Conservation (phyloP, 306 rosid genomes). For the Amphicarpaea edgeworthii region DNA sequence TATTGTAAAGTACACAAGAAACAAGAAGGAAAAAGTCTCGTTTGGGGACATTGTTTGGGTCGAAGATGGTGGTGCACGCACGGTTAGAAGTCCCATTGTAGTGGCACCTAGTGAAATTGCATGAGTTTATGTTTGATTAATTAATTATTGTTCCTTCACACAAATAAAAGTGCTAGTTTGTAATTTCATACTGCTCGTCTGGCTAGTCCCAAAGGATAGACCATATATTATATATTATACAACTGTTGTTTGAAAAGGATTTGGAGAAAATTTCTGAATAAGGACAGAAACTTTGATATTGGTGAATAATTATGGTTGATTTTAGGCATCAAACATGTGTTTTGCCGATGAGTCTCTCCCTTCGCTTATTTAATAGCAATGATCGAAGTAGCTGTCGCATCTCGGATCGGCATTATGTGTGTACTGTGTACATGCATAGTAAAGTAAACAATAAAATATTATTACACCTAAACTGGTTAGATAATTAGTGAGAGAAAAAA, state of each 20-base stretch:
- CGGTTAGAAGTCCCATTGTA: slow-evolving; percentile 55
- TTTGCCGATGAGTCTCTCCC: background rate
- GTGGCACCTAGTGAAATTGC: slow-evolving; percentile 40
- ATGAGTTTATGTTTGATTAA: slow-evolving; percentile 4
- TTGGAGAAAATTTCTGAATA: background rate
- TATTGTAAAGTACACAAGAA: slow-evolving; percentile 25
- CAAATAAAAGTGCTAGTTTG: background rate
- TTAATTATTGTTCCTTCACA: background rate
- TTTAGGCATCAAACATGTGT: background rate
- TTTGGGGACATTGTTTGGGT: slow-evolving; percentile 55
- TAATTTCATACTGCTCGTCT: background rate
- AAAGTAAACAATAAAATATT: no score
- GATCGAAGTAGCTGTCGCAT: background rate
- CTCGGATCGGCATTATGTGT: background rate
- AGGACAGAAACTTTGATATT: slow-evolving; percentile 28
- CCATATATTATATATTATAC: background rate
- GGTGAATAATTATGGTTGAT: slow-evolving; percentile 35
- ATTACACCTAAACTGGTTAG: no score
- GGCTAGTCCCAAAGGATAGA: background rate
- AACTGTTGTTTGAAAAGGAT: slow-evolving; percentile 6
- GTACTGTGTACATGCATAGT: no score
- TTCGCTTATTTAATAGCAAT: background rate
- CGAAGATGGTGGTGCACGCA: slow-evolving; percentile 43
- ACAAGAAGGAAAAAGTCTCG: background rate
- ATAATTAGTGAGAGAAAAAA: no score